A percentile compares a stretch with the other conserved stretches of the same genome.
phyloP scores from a whole-genome alignment of 2,329 filamentous ascomycete species.

The Sclerotinia glacialis region DNA sequence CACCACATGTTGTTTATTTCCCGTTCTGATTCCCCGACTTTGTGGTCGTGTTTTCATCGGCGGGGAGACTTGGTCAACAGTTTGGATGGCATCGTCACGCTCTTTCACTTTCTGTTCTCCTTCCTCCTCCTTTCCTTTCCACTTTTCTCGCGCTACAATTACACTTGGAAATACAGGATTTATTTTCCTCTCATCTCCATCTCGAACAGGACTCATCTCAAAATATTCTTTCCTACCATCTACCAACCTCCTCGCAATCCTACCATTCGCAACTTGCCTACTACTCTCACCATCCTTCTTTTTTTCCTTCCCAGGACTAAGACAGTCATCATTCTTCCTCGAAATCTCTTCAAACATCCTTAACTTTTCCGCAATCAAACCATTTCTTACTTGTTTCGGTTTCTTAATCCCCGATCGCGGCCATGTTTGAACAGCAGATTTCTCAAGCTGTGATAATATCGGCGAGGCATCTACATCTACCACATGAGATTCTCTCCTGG shows the following conservation, averaged over 20 bases:
- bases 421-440: background rate
- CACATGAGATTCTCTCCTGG: background rate
- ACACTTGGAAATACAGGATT: background rate
- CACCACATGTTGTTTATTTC: conserved; percentile 1
- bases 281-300: conserved; percentile 18
- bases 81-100: background rate
- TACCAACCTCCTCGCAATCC: background rate
- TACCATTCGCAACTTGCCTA: background rate
- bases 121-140: background rate
- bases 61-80: background rate
- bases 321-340: background rate
- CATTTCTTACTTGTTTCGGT: conserved; percentile 23
- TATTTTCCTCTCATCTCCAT: background rate
- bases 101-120: background rate
- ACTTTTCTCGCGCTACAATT: background rate
- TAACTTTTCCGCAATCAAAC: conserved; percentile 33
- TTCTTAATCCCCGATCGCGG: background rate
- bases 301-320: background rate
- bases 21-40: background rate
- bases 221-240: conserved; percentile 10
- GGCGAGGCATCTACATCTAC: background rate
- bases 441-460: background rate
- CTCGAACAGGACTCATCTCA: background rate
- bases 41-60: background rate
- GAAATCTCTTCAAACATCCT: conserved; percentile 31